Evolutionary conservation across 2,329 filamentous ascomycete genomes (phyloP).

Genomic region (Alternaria dauci): DNA sequence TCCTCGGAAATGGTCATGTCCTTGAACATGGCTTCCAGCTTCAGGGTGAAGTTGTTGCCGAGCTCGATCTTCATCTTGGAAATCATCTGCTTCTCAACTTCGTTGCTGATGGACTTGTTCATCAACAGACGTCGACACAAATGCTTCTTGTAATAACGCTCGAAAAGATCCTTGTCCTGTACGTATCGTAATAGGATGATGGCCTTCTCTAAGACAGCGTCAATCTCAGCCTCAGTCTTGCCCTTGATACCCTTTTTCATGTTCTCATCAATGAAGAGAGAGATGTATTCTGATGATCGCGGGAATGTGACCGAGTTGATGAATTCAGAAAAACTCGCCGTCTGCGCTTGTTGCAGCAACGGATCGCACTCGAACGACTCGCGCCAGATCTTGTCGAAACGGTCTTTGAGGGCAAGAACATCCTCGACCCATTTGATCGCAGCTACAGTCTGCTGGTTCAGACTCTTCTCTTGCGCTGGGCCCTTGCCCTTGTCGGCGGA

Average conservation of each 20-base stretch:
- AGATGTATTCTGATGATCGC: slow-evolving; percentile 89
- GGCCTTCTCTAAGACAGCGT: slow-evolving; percentile 84
- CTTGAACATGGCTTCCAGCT: slow-evolving; percentile 97
- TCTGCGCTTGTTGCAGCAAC: slow-evolving; percentile 80
- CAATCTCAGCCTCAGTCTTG: slow-evolving; percentile 88
- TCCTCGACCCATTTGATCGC: slow-evolving; percentile 97
- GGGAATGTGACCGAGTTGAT: slow-evolving; percentile 79
- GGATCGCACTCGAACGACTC: slow-evolving; percentile 78
- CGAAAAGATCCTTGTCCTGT: slow-evolving; percentile 91
- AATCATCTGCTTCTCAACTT: slow-evolving; percentile 95
- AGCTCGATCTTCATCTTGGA: slow-evolving; percentile 96
- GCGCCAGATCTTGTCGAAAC: slow-evolving; percentile 83
- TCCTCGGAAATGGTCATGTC: slow-evolving; percentile 91
- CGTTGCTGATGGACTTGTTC: slow-evolving; percentile 87
- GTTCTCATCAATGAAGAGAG: slow-evolving; percentile 95
- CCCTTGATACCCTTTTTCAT: slow-evolving; percentile 93
- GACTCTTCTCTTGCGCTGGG: slow-evolving; percentile 54
- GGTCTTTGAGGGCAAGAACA: slow-evolving; percentile 83
- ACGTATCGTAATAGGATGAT: slow-evolving; percentile 88
- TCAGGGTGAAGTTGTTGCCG: slow-evolving; percentile 90
- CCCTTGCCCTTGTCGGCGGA: slow-evolving; percentile 62
- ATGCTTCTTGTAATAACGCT: slow-evolving; percentile 98
- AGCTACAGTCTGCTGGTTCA: slow-evolving; percentile 82
- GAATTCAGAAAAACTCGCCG: slow-evolving; percentile 87
- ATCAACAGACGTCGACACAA: slow-evolving; percentile 86